phyloP scores from a whole-genome alignment of 176 grass and related monocot species.

The Guadua angustifolia region DNA sequence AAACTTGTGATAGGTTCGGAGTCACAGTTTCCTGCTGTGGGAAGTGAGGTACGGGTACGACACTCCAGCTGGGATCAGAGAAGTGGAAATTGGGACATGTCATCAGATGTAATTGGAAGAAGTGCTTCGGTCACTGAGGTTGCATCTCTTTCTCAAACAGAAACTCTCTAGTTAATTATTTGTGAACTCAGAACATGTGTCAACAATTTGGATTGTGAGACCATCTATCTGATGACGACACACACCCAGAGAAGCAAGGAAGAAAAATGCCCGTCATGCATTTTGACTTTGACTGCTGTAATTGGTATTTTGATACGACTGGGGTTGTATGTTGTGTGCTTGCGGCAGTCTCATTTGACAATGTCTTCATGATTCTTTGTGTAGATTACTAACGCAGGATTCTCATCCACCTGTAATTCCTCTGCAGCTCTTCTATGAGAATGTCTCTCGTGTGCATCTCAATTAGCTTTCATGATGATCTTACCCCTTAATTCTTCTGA shows the following conservation, averaged over 20 bases:
- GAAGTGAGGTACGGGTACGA: slow-evolving; percentile 50
- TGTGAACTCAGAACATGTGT: slow-evolving; percentile 27
- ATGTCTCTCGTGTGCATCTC: background rate
- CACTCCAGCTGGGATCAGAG: slow-evolving; percentile 61
- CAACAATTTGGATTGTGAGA: slow-evolving; percentile 24
- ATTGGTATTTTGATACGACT: background rate
- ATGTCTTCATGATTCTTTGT: slow-evolving; percentile 42
- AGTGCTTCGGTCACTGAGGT: slow-evolving; percentile 22
- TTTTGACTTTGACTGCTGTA: slow-evolving; percentile 51
- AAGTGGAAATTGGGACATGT: slow-evolving; percentile 72
- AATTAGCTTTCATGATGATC: background rate
- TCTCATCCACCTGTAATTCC: slow-evolving; percentile 44
- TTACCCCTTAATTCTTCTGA: background rate
- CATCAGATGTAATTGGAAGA: slow-evolving; percentile 51
- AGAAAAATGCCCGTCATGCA: slow-evolving; percentile 28
- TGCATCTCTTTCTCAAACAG: slow-evolving; percentile 41
- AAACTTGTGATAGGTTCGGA: slow-evolving; percentile 39
- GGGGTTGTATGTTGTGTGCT: slow-evolving; percentile 12
- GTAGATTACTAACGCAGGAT: slow-evolving; percentile 52
- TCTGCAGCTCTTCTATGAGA: slow-evolving; percentile 5
- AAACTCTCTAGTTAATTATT: slow-evolving; percentile 34
- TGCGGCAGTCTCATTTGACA: slow-evolving; percentile 24
- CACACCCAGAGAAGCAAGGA: slow-evolving; percentile 31
- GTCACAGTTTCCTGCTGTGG: slow-evolving; percentile 44
- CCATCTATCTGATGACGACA: slow-evolving; percentile 23